Evolutionary conservation across 2,329 filamentous ascomycete species (phyloP), one percentile per base, ranked within the genome.

Genomic region (Thelonectria blattea): DNA sequence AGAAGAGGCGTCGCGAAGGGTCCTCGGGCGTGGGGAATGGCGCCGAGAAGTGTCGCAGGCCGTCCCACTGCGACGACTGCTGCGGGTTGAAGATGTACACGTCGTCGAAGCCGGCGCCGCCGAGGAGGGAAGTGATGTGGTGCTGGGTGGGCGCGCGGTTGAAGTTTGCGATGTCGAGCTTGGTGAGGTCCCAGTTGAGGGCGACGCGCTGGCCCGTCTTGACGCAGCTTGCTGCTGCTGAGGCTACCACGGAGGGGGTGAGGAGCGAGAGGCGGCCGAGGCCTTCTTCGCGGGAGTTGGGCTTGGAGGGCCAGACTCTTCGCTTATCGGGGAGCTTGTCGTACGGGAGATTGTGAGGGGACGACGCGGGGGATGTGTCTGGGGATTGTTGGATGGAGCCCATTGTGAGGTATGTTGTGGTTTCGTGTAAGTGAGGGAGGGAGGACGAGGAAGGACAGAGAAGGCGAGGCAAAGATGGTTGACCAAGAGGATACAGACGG

Each of bases 121-220:
- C 76, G 9, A 85, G 72, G 15, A 84, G 60, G 11, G 80, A 77
- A 1, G 83, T 74, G 56, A 86, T 81, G 56, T 78, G 77, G 64
- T 85, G 83, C 32, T 80, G 72, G 52, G 80, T 81, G 9, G 80
- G 79, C 34, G 80, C 79, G 2, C 85, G 78, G 45, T 80, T 79
- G 64, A 86, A 81, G 61, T 82, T 81, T 1, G 84, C 81, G 64
- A 81, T 79, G 58, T 86, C 82, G 3, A 86, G 73, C 65, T 86
- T 86, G 18, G 78, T 81, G 61, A 87, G 69, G 22, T 83, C 80
- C 84, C 84, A 87, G 24, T 79, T 79, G 41, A 87, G 75, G 10
- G 80, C 80, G 22, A 85, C 78, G 32, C 83, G 77, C 18, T 75
- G 75, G 12, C 85, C 85, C 0, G 79, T 81, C 41, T 75, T 76